Evolutionary conservation across 2,329 filamentous ascomycete species (phyloP), one percentile per base, ranked within the genome.

Genomic region (Leptographium radiaticola): DNA sequence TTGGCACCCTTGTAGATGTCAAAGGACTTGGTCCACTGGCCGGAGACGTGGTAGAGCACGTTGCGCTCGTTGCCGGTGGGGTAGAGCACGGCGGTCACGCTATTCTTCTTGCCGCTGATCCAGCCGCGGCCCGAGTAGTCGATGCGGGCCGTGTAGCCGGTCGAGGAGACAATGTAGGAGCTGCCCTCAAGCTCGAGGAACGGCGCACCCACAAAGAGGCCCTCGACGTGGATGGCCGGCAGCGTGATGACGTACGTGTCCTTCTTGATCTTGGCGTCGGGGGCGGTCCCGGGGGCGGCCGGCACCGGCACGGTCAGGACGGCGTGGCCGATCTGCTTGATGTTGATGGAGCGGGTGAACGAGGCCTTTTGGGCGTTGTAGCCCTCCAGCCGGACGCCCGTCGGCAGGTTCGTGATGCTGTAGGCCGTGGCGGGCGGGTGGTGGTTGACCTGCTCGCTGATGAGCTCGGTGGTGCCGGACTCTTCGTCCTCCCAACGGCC

Each of bases 281-380:
- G 62, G 58, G 73, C 68, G 55, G 66, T 60, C 56, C 63, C 53
- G 12, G 49, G 53, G 12, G n/a, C 15, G 15, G 20, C 45, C 4
- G 18, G 69, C 34, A 71, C 62, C 12, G 86, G 84, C 56, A 96
- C 72, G 50, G 87, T 86, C 59, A 91, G 77, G 38, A 94, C 73
- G 43, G 90, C 90, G 65, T 96, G 90, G 39, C 91, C 91, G 61
- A 94, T 85, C 71, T 95, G 89, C 76, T 94, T 95, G 65, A 98
- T 86, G 64, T 91, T 86, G 68, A 97, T 96, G 46, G 91, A 95
- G 61, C 86, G 84, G 58, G 86, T 87, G 70, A 98, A 96, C 16
- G 89, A 94, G 5, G 91, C 90, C 69, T 95, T 97, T 66, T 97
- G 93, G 16, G 87, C 91, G 64, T 97, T 96, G 73, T 95, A 96